Evolutionary conservation across 768 basidiomycete genomes (phyloP).

Genomic region (Suillus spraguei): DNA sequence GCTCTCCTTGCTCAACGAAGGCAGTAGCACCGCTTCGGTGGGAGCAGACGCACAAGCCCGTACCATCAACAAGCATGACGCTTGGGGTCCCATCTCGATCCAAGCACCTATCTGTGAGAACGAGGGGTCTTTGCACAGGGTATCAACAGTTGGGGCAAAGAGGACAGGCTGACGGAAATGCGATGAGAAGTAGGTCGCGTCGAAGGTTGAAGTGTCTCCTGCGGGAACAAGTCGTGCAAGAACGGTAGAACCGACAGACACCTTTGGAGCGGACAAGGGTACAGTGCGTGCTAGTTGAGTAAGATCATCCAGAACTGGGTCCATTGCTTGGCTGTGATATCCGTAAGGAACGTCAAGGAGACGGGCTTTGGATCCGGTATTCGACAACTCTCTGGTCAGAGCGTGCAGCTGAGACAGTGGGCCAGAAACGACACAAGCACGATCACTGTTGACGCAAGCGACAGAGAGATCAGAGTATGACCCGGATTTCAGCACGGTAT

Average conservation of each 20-base stretch:
- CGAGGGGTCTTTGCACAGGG: conserved; percentile 35
- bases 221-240: conserved; percentile 52
- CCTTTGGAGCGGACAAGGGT: conserved; percentile 45
- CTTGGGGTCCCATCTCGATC: conserved; percentile 24
- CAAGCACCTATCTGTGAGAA: conserved; percentile 43
- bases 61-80: conserved; percentile 59
- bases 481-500: conserved; percentile 34
- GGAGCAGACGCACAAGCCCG: conserved; percentile 31
- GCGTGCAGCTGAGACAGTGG: conserved; percentile 42
- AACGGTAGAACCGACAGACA: conserved; percentile 68
- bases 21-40: conserved; percentile 43
- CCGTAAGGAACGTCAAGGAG: conserved; percentile 60
- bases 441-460: conserved; percentile 64
- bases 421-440: conserved; percentile 63
- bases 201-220: conserved; percentile 52
- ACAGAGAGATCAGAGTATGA: conserved; percentile 44
- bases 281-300: conserved; percentile 39
- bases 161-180: conserved; percentile 63
- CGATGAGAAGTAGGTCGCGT: conserved; percentile 53
- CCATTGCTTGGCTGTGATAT: conserved; percentile 70
- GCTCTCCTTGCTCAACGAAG: conserved; percentile 50
- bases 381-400: conserved; percentile 46
- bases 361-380: conserved; percentile 40
- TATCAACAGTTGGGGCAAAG: conserved; percentile 53
- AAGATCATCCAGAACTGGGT: conserved; percentile 54